Evolutionary conservation across 352 stramenopile genomes (phyloP).

Genomic region (Blastocystis sp.): DNA sequence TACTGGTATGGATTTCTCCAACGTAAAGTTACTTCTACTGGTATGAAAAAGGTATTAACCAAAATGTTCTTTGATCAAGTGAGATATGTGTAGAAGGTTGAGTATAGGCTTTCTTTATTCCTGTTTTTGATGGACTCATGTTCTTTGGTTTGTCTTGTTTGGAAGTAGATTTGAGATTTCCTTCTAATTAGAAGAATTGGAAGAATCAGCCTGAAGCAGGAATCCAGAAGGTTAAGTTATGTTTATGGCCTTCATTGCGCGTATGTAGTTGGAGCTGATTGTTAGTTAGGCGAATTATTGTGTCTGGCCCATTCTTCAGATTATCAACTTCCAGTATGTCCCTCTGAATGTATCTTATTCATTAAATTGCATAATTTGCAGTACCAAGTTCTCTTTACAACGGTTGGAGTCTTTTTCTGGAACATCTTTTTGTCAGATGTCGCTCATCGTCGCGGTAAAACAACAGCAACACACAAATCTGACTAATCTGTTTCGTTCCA

Average conservation of each 20-base stretch:
- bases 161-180: background rate
- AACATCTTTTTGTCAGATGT: slow-evolving; percentile 68
- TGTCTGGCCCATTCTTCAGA: slow-evolving; percentile 62
- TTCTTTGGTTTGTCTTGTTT: slow-evolving; percentile 46
- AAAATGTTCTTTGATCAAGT: slow-evolving; percentile 65
- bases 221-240: slow-evolving; percentile 58
- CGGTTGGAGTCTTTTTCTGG: slow-evolving; percentile 55
- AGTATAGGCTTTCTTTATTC: slow-evolving; percentile 45
- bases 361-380: background rate
- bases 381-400: slow-evolving; percentile 67
- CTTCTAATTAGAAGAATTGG: slow-evolving; percentile 14
- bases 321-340: slow-evolving; percentile 65
- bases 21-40: background rate
- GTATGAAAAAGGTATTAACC: slow-evolving; percentile 57
- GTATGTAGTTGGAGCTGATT: background rate
- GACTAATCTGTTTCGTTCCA: background rate
- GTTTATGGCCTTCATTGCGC: slow-evolving; percentile 22
- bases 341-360: slow-evolving; percentile 28
- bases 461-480: slow-evolving; percentile 20
- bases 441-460: slow-evolving; percentile 58
- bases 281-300: slow-evolving; percentile 46
- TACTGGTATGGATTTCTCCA: slow-evolving; percentile 62
- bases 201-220: slow-evolving; percentile 53
- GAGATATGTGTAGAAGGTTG: background rate
- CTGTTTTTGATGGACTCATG: slow-evolving; percentile 38